Evolutionary conservation across 1,284 basidiomycete genomes (phyloP).

Genomic region (Cryptococcus sp.): DNA sequence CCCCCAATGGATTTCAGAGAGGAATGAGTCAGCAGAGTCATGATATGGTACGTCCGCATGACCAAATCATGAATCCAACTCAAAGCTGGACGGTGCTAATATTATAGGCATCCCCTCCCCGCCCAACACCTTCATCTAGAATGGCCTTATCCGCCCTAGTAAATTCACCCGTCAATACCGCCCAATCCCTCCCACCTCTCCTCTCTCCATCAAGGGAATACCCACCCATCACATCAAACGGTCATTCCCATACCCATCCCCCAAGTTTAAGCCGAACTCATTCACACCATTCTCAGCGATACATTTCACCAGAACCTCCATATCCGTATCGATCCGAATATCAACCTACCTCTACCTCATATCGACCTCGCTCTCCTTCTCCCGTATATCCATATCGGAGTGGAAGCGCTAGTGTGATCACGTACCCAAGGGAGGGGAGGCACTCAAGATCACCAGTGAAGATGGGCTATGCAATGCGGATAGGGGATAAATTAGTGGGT

Average conservation of each 20-base stretch:
- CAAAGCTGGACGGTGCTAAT: too few relatives aligned
- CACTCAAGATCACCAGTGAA: not conserved
- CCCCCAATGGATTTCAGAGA: not conserved
- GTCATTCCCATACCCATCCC: too few relatives aligned
- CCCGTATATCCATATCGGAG: not conserved
- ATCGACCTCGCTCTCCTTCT: not conserved
- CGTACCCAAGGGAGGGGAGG: not conserved
- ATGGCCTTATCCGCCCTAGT: constrained; percentile 39
- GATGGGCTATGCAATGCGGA: constrained; percentile 9
- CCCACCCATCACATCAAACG: not conserved
- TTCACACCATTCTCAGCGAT: not conserved
- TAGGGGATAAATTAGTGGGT: constrained; percentile 24
- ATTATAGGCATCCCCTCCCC: constrained; percentile 10
- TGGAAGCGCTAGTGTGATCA: not conserved
- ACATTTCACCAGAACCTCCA: not conserved
- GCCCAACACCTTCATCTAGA: constrained; percentile 25
- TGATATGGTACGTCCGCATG: not conserved
- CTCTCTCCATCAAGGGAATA: not conserved
- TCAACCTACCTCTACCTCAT: not conserved
- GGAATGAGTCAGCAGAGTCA: not conserved
- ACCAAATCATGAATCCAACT: too few relatives aligned
- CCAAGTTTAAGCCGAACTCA: not conserved
- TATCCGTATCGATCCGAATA: not conserved
- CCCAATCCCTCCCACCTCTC: constrained; percentile 1
- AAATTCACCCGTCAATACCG: constrained; percentile 23